Evolutionary conservation across 192 early-diverging fungal species (phyloP), one percentile per base, ranked within the genome.

Genomic region (Cladochytrium replicatum): DNA sequence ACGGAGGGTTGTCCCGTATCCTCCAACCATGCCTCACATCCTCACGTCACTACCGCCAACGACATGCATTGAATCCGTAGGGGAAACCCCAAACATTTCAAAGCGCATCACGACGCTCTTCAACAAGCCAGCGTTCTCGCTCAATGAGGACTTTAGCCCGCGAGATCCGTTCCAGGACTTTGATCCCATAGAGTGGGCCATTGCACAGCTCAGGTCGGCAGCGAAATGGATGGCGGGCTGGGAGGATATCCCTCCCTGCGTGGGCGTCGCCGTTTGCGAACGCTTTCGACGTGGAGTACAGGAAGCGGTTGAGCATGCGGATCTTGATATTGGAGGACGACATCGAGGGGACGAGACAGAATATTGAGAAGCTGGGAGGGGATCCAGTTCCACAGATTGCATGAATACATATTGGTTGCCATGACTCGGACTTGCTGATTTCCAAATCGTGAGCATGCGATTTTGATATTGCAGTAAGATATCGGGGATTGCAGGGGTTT

Each of bases 271-370:
- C 70, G 29, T 26, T 67, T 42, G 13, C 63, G 41, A 66, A 71
- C 59, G 72, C 72, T 32, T 50, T 61, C 13, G 72, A 74, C 51
- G 29, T 74, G 32, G 66, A 74, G 30, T 68, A 74, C 43, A 6
- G 72, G 24, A 61, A 66, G 37, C 25, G 53, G 42, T 32, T 74
- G 31, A 74, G 66, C 44, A 29, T 49, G 23, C 55, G 63, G 37
- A 48, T 63, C 31, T 50, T 42, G 15, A 58, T 73, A 19, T 38
- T 73, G 28, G 52, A 64, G 55, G 46, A 46, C 31, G 61, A 74
- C 40, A 48, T 70, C n/a, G 37, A 11, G 17, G 50, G 60, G 6
- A 49, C 70, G 61, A 32, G 38, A 25, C 46, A 32, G 41, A 50
- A 58, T 21, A 46, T 70, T 4, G 38, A 41, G 43, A 25, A 21